Evolutionary conservation across 176 grass and related monocot species (phyloP).

Genomic region (Calamus simplicifolius): DNA sequence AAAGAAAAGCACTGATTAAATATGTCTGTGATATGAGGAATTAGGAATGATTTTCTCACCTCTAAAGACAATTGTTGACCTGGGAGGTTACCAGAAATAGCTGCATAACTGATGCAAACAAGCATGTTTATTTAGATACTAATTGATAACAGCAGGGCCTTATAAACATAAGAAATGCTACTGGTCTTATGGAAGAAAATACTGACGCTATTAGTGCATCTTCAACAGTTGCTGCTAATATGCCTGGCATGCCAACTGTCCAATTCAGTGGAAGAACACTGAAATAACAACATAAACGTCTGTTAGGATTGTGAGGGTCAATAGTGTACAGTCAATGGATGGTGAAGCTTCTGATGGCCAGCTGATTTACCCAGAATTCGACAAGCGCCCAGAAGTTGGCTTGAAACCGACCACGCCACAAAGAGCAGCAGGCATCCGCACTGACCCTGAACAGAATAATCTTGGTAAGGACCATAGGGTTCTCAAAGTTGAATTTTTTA

Average conservation of each 20-base stretch:
- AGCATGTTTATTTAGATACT: not conserved
- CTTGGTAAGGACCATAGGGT: too few species aligned
- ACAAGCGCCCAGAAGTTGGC: conserved; percentile 58
- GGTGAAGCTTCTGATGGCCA: not conserved
- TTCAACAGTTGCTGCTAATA: conserved; percentile 74
- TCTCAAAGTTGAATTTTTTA: too few species aligned
- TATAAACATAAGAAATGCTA: too few species aligned
- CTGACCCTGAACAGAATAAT: conserved; percentile 42
- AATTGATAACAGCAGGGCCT: too few species aligned
- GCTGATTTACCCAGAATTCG: conserved; percentile 44
- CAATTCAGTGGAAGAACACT: conserved; percentile 88
- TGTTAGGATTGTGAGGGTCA: too few species aligned
- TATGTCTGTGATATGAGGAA: not conserved
- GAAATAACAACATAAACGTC: conserved; percentile 11
- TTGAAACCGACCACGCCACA: conserved; percentile 93
- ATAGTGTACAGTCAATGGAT: too few species aligned
- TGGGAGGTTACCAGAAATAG: conserved; percentile 32
- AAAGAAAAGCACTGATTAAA: not conserved
- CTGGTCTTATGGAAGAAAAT: not conserved
- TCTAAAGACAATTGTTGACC: conserved; percentile 17
- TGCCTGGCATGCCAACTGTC: conserved; percentile 86
- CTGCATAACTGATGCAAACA: conserved; percentile 52
- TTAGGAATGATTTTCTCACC: conserved; percentile 18
- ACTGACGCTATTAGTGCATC: conserved; percentile 67
- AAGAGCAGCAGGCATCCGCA: conserved; percentile 69